A percentile compares a stretch with the other conserved stretches of the same genome.
These are phyloP conservation scores for Boletus sp. DNA, from an alignment of 1,284 basidiomycete species.

Conservation along the genomic window DNA sequence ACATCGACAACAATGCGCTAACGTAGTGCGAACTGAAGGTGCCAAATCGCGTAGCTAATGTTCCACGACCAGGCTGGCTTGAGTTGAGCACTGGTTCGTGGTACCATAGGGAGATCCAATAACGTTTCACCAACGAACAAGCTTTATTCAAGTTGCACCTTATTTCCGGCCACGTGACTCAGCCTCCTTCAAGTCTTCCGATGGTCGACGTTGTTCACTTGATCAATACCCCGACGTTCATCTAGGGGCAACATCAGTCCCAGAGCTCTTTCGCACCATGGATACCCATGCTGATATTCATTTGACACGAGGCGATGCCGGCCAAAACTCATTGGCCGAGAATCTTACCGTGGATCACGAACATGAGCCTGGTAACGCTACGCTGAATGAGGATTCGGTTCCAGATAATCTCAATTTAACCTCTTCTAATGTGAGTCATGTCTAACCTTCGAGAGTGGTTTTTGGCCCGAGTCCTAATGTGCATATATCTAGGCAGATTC, in stretches of 20 bases:
- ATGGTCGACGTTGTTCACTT: neutral
- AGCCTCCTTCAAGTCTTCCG: neutral
- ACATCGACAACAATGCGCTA: neutral
- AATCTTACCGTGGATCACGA: neutral
- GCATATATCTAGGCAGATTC: constrained; percentile 17
- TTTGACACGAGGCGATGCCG: neutral
- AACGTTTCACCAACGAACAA: neutral
- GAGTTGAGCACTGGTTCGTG: neutral
- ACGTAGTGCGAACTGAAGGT: neutral
- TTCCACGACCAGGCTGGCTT: neutral
- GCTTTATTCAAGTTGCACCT: neutral
- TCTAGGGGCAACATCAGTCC: neutral
- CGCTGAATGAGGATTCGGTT: neutral
- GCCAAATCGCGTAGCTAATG: neutral
- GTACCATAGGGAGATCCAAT: neutral
- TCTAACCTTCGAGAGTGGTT: neutral
- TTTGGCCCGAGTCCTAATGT: neutral
- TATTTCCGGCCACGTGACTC: constrained; percentile 19
- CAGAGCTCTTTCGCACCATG: constrained; percentile 8
- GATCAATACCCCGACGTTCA: neutral
- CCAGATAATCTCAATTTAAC: neutral
- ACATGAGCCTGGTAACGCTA: neutral
- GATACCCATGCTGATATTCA: neutral
- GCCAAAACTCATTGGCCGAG: neutral
- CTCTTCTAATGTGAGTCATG: constrained; percentile 8